Evolutionary conservation across 1,284 basidiomycete species (phyloP), one percentile per base, ranked within the genome.

Genomic region (Fomitopsis pinicola): DNA sequence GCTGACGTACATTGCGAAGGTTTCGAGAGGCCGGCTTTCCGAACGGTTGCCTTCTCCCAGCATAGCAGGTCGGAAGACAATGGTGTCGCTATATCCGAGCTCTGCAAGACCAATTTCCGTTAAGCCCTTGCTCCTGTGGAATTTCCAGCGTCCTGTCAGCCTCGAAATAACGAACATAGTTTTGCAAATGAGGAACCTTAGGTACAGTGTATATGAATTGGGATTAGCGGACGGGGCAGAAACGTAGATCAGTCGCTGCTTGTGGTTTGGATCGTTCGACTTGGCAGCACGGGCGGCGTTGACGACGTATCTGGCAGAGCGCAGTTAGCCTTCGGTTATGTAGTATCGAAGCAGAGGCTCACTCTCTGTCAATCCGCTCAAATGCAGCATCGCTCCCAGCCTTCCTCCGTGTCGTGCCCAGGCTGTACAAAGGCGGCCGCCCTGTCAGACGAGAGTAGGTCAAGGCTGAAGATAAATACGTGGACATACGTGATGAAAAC

Each of bases 291-390:
- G 77, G 9, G 89, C 91, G 8, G 87, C 85, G 53, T 85, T 83
- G 42, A 93, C 68, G 22, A 92, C 90, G 69, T 91, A 92, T 69
- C 88, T 89, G 46, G 2, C n/a, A n/a, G n/a, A n/a, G n/a, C n/a
- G n/a, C n/a, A n/a, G n/a, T n/a, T n/a, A n/a, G n/a, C n/a, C n/a
- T n/a, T n/a, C n/a, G n/a, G n/a, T n/a, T n/a, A n/a, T n/a, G n/a
- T n/a, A n/a, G n/a, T n/a, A 67, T 36, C 10, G 10, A 36, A 36
- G 5, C 35, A 10, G 10, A 36, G 35, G 35, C 83, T 61, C 62
- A 88, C 87, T 88, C 87, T 69, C 87, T 76, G 68, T 93, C 91
- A 64, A 93, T 91, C 73, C 82, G 86, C 70, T 88, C 85, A 61
- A 92, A 93, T 2, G 50, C 50, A 19, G 26, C 46, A 19, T 5